Evolutionary conservation across 169 alveolate genomes (phyloP).

Genomic region (Plasmodium ovale): DNA sequence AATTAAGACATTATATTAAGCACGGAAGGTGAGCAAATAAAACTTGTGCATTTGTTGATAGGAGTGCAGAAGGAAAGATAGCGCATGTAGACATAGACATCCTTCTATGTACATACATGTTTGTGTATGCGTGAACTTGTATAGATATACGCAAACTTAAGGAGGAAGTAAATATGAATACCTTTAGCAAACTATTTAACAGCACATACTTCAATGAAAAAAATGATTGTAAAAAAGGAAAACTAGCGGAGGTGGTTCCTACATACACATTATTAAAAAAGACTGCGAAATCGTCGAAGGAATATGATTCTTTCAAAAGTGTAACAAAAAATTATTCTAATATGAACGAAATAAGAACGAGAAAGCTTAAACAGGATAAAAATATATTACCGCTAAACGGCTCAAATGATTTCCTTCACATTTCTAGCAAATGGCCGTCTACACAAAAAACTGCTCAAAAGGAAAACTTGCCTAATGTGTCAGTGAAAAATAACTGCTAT

Average conservation of each 20-base stretch:
- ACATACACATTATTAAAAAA: constrained; percentile 15
- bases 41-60: background rate
- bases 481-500: background rate
- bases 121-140: background rate
- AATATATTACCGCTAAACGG: background rate
- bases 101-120: constrained; percentile 5
- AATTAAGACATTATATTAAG: background rate
- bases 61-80: background rate
- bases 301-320: constrained; percentile 9
- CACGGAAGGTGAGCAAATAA: background rate
- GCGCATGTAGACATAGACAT: background rate
- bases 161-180: constrained; percentile 30
- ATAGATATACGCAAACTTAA: background rate
- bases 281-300: background rate
- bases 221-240: constrained; percentile 28
- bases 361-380: constrained; percentile 14
- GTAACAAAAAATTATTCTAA: constrained; percentile 5
- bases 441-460: background rate
- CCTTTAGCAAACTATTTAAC: constrained; percentile 26
- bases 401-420: background rate
- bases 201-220: constrained; percentile 15
- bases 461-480: background rate
- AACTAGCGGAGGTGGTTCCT: constrained; percentile 4
- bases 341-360: constrained; percentile 1
- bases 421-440: background rate